Base-by-base conservation (phyloP, 331 rosid species). In the Rosa hybrid region DNA sequence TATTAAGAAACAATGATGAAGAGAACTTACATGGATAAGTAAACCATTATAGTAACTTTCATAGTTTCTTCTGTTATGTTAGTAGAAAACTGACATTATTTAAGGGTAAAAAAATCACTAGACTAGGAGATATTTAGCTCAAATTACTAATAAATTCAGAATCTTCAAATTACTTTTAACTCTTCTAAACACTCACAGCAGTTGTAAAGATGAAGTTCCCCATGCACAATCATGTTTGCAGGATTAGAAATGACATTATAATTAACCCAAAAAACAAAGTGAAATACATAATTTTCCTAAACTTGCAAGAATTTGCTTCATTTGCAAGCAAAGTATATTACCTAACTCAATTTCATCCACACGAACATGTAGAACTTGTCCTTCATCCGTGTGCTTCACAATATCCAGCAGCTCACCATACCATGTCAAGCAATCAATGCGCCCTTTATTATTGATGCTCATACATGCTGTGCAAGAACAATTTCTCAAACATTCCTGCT, bases 381-480 rank as follows among this genome's bases (percentile, higher is more conserved):
- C 87, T 2, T 11, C 68, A 38, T 83, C 23, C 0, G 79, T 30
- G 41, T 27, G 7, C 25, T 2, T 48, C 2, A 23, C 17, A 20
- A 84, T 0, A 74, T 73, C 77, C 13, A 25, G 8, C 92, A 89
- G 1, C 7, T 49, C 48, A 3, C 17, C 64, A 10, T 51, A 18
- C 77, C 44, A 50, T 68, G 77, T 10, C 56, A 89, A 69, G 68
- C 92, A 89, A 21, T 87, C 87, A 70, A 68, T 3, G 1, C 81
- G 87, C 2, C 71, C 85, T n/a, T 81, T 75, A 49, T 60, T 34
- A 54, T 25, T 83, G 23, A 72, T 78, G 86, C 71, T 84, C 54
- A 48, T 76, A 76, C 84, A 89, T 41, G 91, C 93, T 6, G 77
- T 82, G 79, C 93, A 87, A 38, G 88, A 87, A 68, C 93, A 89